These are phyloP conservation scores for Intubia oerlemansii DNA, from an alignment of 2,329 filamentous ascomycete species.

Conservation along the genomic window DNA sequence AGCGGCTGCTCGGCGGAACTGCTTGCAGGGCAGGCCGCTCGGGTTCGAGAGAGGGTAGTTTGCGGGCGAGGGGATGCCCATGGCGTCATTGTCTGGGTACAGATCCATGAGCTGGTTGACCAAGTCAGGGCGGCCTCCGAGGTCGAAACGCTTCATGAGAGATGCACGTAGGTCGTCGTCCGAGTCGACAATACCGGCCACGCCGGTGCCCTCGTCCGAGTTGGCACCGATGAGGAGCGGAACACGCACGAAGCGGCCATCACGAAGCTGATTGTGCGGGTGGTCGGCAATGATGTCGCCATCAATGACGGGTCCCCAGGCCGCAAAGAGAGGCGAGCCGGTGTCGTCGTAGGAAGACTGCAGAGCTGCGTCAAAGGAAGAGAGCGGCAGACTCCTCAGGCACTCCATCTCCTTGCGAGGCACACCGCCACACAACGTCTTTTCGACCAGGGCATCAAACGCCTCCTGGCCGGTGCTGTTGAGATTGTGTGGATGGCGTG, in stretches of 20 bases:
- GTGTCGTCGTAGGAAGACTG: neutral
- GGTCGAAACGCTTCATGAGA: constrained; percentile 1
- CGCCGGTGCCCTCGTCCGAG: constrained; percentile 39
- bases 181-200: constrained; percentile 28
- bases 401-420: constrained; percentile 8
- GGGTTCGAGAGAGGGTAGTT: constrained; percentile 2
- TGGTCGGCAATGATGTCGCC: constrained; percentile 20
- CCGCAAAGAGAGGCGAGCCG: constrained; percentile 10
- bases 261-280: constrained; percentile 27
- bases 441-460: constrained; percentile 7
- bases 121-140: constrained; percentile 9
- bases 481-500: constrained; percentile 14
- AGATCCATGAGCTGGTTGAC: constrained; percentile 17
- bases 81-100: constrained; percentile 26
- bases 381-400: constrained; percentile 14
- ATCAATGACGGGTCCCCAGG: constrained; percentile 14
- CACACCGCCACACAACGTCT: constrained; percentile 1
- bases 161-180: constrained; percentile 24
- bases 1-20: constrained; percentile 4
- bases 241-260: constrained; percentile 39
- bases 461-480: constrained; percentile 11
- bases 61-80: constrained; percentile 21
- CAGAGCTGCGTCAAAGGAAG: constrained; percentile 9
- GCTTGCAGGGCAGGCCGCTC: constrained; percentile 2
- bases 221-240: constrained; percentile 40